Percentiles rank a stretch among this genome's conserved stretches.
phyloP scores from a whole-genome alignment of 2,329 filamentous ascomycete species.

The Cladosporium sp. region DNA sequence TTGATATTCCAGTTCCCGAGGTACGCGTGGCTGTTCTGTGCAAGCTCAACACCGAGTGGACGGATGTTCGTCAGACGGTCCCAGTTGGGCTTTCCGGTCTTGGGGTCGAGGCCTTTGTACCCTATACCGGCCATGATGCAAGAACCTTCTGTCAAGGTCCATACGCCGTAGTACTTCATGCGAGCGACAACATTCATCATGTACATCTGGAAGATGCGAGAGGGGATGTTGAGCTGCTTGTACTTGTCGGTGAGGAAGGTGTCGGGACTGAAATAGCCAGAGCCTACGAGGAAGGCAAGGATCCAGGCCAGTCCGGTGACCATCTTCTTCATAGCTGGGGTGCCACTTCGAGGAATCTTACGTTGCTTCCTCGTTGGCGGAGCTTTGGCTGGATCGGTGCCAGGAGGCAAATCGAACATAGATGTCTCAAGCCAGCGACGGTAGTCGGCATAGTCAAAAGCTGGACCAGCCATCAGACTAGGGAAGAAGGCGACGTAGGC shows the following conservation, averaged over 20 bases:
- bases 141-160: conserved; percentile 86
- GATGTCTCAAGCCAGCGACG: conserved; percentile 85
- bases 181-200: conserved; percentile 78
- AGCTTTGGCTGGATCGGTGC: conserved; percentile 77
- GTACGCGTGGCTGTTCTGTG: conserved; percentile 90
- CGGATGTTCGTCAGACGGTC: conserved; percentile 86
- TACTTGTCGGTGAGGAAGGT: conserved; percentile 64
- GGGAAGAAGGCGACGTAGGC: conserved; percentile 97
- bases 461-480: conserved; percentile 79
- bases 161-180: conserved; percentile 95
- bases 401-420: conserved; percentile 84
- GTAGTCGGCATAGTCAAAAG: conserved; percentile 94
- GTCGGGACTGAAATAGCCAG: conserved; percentile 60
- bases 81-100: conserved; percentile 82
- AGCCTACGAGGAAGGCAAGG: conserved; percentile 68
- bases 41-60: conserved; percentile 77
- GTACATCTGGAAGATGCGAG: conserved; percentile 74
- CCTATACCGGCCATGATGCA: conserved; percentile 92
- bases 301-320: conserved; percentile 74
- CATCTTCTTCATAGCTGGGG: conserved; percentile 75
- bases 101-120: conserved; percentile 86
- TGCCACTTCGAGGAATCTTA: conserved; percentile 86
- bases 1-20: conserved; percentile 97
- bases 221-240: conserved; percentile 63
- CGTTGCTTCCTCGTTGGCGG: conserved; percentile 84